phyloP scores from a whole-genome alignment of 345 rosid species.

The Acer saccharum region DNA sequence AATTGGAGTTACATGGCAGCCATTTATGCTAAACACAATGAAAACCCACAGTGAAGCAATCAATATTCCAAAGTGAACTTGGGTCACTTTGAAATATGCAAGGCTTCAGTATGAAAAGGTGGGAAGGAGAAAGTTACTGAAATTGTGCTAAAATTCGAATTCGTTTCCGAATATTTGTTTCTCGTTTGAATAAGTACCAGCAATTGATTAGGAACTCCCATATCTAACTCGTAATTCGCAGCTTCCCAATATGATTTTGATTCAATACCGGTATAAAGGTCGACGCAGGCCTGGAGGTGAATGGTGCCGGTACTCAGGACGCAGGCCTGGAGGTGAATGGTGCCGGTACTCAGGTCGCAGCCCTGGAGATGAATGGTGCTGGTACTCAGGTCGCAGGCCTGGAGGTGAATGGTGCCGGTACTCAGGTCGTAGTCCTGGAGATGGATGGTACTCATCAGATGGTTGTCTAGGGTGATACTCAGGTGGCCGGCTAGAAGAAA shows the following conservation, averaged over 20 bases:
- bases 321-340: too few species aligned
- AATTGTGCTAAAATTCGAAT: not conserved
- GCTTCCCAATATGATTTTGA: not conserved
- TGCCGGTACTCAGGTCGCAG: too few species aligned
- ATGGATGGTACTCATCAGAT: not conserved
- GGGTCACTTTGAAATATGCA: not conserved
- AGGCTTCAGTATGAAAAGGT: not conserved
- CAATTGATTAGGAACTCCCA: not conserved
- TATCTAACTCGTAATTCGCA: not conserved
- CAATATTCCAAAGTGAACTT: not conserved
- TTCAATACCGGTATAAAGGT: not conserved
- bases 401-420: not conserved
- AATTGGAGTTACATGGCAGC: not conserved
- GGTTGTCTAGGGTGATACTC: constrained; percentile 2
- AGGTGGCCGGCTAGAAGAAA: constrained; percentile 2
- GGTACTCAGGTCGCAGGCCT: not conserved
- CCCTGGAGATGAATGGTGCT: not conserved
- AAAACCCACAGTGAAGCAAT: not conserved
- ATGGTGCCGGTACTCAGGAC: too few species aligned
- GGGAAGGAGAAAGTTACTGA: not conserved
- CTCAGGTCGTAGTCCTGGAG: not conserved
- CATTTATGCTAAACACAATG: not conserved
- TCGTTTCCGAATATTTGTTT: not conserved
- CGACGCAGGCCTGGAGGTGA: not conserved
- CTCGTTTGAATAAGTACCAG: too few species aligned